phyloP scores from a whole-genome alignment of 345 rosid species.

The Rhodamnia argentea region DNA sequence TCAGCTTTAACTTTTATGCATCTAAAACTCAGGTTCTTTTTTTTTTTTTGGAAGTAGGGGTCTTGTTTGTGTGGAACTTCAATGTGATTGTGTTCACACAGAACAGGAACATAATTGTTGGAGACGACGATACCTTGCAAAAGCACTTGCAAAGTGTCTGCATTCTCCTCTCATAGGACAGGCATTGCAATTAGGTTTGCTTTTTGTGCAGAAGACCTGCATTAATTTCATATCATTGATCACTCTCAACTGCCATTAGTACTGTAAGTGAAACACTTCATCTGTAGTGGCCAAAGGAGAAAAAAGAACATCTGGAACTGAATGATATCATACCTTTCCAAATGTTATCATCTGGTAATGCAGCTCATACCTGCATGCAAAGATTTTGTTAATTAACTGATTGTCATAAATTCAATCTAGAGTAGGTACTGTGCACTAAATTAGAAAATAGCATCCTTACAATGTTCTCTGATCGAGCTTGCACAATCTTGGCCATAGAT shows the following conservation, averaged over 20 bases:
- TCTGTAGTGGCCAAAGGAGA: not conserved
- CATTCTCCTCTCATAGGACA: conserved; percentile 99
- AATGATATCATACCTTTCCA: conserved; percentile 58
- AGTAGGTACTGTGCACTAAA: not conserved
- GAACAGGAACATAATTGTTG: not conserved
- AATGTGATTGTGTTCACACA: not conserved
- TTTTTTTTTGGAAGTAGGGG: not conserved
- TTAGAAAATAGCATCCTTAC: conserved; percentile 28
- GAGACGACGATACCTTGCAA: conserved; percentile 64
- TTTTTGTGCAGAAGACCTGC: conserved; percentile 97
- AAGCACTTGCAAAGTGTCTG: conserved; percentile 97
- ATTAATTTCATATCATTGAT: conserved; percentile 1
- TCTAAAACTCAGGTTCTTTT: not conserved
- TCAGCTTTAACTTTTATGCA: not conserved
- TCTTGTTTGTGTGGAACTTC: not conserved
- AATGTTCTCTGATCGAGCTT: conserved; percentile 86
- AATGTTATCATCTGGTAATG: conserved; percentile 99
- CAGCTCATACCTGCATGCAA: conserved; percentile 65
- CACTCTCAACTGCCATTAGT: not conserved
- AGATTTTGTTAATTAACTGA: not conserved
- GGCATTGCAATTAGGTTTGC: conserved; percentile 90
- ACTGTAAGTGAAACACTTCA: not conserved
- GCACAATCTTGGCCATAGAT: conserved; percentile 97
- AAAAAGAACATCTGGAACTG: not conserved
- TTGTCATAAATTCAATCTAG: not conserved